phyloP scores from a whole-genome alignment of 2,329 filamentous ascomycete genomes.

The Botrytis tulipae region DNA sequence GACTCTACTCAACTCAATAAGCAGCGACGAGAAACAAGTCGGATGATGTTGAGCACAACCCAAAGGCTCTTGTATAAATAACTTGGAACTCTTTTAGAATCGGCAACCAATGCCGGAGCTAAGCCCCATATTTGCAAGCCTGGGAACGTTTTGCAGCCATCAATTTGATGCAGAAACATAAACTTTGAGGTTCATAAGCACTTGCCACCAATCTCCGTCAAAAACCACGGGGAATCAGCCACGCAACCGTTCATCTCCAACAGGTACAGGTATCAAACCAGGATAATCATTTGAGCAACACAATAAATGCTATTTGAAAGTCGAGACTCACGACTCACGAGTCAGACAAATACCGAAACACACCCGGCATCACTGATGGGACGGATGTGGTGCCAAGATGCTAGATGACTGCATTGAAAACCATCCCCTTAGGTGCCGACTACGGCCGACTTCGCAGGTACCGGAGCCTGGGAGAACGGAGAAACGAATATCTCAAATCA shows the following conservation, averaged over 20 bases:
- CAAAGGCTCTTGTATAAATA: background rate
- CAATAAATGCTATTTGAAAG: background rate
- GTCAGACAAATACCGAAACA: background rate
- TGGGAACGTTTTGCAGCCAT: background rate
- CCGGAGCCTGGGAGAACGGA: background rate
- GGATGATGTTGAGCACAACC: background rate
- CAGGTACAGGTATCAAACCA: background rate
- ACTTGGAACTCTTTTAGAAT: background rate
- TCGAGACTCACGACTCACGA: background rate
- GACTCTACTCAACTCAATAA: background rate
- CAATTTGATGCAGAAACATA: background rate
- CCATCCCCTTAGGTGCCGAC: background rate
- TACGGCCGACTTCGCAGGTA: background rate
- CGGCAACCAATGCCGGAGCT: conserved; percentile 2
- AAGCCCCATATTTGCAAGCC: background rate
- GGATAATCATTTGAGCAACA: background rate
- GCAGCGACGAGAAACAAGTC: background rate
- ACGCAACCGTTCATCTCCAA: background rate
- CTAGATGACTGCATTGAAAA: background rate
- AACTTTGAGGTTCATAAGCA: background rate
- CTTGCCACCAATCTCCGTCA: background rate
- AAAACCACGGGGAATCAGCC: background rate
- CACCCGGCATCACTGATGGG: background rate
- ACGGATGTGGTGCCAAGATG: background rate
- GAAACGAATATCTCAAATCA: background rate